A percentile compares a stretch with the other conserved stretches of the same genome.
Evolutionary conservation across 371 early-diverging fungal genomes (phyloP).

Genomic region (Blakeslea trispora): DNA sequence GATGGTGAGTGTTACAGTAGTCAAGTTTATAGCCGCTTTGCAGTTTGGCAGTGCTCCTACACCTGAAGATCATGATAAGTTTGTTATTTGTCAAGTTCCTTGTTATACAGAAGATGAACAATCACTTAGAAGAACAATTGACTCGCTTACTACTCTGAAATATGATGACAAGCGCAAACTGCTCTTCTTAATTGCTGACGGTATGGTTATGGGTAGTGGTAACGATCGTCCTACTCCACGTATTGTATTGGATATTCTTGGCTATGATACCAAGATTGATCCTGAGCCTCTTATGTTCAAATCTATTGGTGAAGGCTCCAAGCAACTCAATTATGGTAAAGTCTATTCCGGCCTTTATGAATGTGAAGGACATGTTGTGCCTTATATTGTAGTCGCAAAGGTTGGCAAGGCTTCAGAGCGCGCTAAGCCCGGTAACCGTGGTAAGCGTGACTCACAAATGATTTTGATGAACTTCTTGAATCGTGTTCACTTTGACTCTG

Average conservation of each 20-base stretch:
- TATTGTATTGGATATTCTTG: slow-evolving; percentile 91
- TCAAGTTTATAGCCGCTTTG: slow-evolving; percentile 91
- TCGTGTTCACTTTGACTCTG: slow-evolving; percentile 90
- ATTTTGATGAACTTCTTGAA: slow-evolving; percentile 97
- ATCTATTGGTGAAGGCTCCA: slow-evolving; percentile 85
- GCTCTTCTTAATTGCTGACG: slow-evolving; percentile 86
- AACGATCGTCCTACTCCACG: slow-evolving; percentile 96
- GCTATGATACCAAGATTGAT: slow-evolving; percentile 78
- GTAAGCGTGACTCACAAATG: slow-evolving; percentile 99
- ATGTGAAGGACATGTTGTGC: slow-evolving; percentile 81
- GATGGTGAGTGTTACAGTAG: slow-evolving; percentile 74
- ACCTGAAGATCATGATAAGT: slow-evolving; percentile 88
- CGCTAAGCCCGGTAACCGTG: slow-evolving; percentile 91
- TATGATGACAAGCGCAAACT: slow-evolving; percentile 95
- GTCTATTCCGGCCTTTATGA: slow-evolving; percentile 96
- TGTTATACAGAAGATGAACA: slow-evolving; percentile 98
- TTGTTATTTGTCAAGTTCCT: slow-evolving; percentile 91
- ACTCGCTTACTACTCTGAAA: slow-evolving; percentile 82
- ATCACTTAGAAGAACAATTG: slow-evolving; percentile 88
- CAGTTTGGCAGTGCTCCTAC: slow-evolving; percentile 75
- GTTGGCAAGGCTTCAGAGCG: slow-evolving; percentile 78
- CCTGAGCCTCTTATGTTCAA: slow-evolving; percentile 90
- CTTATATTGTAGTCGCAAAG: slow-evolving; percentile 94
- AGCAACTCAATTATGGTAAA: slow-evolving; percentile 93
- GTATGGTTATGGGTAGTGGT: slow-evolving; percentile 92